Conservation (phyloP, 2,329 filamentous ascomycete genomes). For the Fusarium solani-melongenae region DNA sequence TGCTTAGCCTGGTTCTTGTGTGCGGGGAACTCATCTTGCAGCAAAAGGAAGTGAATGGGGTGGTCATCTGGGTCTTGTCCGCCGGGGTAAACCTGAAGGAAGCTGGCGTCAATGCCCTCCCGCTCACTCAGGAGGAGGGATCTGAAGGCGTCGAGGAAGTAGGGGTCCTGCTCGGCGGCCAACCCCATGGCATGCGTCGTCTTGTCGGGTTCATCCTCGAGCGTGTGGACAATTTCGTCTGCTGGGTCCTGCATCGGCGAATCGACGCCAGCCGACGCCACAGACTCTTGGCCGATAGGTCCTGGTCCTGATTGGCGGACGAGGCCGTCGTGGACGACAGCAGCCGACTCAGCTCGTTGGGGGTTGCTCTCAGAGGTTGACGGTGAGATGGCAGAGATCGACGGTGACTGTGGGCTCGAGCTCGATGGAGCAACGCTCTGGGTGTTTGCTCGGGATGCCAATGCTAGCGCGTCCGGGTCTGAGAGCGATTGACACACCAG, state of each 20-base stretch:
- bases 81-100: conserved; percentile 55
- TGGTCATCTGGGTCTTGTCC: conserved; percentile 48
- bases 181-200: conserved; percentile 59
- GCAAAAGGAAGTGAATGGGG: conserved; percentile 58
- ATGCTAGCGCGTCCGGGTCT: conserved; percentile 14
- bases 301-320: conserved; percentile 18
- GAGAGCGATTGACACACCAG: conserved; percentile 48
- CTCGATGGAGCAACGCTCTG: conserved; percentile 6
- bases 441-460: conserved; percentile 14
- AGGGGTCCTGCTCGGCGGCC: conserved; percentile 58
- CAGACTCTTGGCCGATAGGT: not conserved
- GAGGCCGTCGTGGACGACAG: conserved; percentile 43
- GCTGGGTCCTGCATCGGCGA: conserved; percentile 15
- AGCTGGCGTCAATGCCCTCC: conserved; percentile 57
- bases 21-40: conserved; percentile 58
- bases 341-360: conserved; percentile 24
- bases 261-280: not conserved
- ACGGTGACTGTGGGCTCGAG: conserved; percentile 17
- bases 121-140: conserved; percentile 58
- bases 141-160: conserved; percentile 59
- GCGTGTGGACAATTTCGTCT: conserved; percentile 44
- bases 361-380: conserved; percentile 21
- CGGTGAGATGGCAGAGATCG: conserved; percentile 25
- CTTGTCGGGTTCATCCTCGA: conserved; percentile 55
- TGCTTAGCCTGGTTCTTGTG: conserved; percentile 53